Evolutionary conservation across 495 filamentous ascomycete species (phyloP).

Genomic region (Neurospora cerealis): DNA sequence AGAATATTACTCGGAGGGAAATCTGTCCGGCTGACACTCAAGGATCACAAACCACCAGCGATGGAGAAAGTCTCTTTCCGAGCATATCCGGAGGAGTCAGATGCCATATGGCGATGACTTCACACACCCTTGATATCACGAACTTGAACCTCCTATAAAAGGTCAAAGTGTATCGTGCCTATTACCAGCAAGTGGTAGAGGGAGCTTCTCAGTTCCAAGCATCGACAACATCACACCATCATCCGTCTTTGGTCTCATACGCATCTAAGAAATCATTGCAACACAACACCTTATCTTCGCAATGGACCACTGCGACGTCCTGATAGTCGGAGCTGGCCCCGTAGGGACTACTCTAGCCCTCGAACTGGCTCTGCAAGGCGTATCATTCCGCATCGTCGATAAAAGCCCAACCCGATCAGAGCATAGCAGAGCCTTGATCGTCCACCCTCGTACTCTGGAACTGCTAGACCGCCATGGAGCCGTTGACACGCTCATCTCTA

Average conservation of each 20-base stretch:
- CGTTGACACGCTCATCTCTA: slow-evolving; percentile 17
- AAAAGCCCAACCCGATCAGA: slow-evolving; percentile 23
- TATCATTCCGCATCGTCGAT: slow-evolving; percentile 35
- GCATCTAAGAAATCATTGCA: not conserved
- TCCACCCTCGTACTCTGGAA: slow-evolving; percentile 36
- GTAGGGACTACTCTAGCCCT: slow-evolving; percentile 24
- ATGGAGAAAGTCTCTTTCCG: not conserved
- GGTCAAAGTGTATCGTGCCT: not conserved
- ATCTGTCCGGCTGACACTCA: not conserved
- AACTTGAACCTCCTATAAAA: not conserved
- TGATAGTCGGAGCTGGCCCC: slow-evolving; percentile 28
- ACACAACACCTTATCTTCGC: not conserved
- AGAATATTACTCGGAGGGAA: not conserved
- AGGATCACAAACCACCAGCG: too few species aligned
- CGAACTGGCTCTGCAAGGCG: slow-evolving; percentile 23
- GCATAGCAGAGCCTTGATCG: slow-evolving; percentile 33
- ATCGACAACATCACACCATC: not conserved
- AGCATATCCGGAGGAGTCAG: not conserved
- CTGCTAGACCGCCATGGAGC: slow-evolving; percentile 35
- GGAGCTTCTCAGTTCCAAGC: not conserved
- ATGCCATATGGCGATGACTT: not conserved
- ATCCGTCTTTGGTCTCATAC: not conserved
- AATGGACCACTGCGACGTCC: slow-evolving; percentile 22
- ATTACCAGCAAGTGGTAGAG: not conserved
- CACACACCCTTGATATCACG: not conserved